phyloP scores from a whole-genome alignment of 306 rosid species.

The Corylus avellana region DNA sequence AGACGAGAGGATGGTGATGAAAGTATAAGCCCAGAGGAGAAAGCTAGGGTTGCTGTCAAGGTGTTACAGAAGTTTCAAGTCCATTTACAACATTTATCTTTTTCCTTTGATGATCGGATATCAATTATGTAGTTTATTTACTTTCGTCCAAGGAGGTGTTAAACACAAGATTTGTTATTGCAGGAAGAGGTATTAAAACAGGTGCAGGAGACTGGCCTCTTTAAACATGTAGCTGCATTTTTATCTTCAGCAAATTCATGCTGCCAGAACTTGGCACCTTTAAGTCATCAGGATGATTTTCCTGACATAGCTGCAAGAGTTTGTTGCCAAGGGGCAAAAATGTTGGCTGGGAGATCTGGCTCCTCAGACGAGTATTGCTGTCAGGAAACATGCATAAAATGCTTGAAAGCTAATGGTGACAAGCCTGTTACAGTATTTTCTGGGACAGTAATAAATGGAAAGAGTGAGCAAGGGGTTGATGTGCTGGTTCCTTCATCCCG shows the following conservation, averaged over 20 bases:
- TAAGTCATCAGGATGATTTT: conserved; percentile 43
- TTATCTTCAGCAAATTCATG: conserved; percentile 48
- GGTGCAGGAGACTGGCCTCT: conserved; percentile 78
- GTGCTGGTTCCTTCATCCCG: conserved; percentile 74
- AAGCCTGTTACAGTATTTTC: conserved; percentile 65
- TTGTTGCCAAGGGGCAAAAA: conserved; percentile 91
- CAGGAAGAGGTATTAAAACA: conserved; percentile 84
- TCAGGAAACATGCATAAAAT: conserved; percentile 64
- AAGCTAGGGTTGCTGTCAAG: conserved; percentile 77
- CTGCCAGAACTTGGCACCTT: conserved; percentile 23
- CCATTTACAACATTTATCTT: conserved; percentile 22
- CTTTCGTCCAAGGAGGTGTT: conserved; percentile 8
- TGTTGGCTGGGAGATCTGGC: conserved; percentile 55
- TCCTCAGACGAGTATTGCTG: conserved; percentile 56
- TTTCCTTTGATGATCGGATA: background rate
- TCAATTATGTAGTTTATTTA: conserved; percentile 12
- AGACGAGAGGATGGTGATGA: conserved; percentile 72
- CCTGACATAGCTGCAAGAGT: conserved; percentile 76
- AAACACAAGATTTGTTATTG: conserved; percentile 21
- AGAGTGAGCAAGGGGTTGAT: conserved; percentile 67
- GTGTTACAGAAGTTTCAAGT: conserved; percentile 38
- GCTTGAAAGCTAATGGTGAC: conserved; percentile 63
- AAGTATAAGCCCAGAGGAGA: conserved; percentile 81
- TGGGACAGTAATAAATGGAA: conserved; percentile 71
- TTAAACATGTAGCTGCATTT: conserved; percentile 62